These are phyloP conservation scores for Ceratocystiopsis brevicomis DNA, from an alignment of 2,329 filamentous ascomycete species.

Conservation along the genomic window DNA sequence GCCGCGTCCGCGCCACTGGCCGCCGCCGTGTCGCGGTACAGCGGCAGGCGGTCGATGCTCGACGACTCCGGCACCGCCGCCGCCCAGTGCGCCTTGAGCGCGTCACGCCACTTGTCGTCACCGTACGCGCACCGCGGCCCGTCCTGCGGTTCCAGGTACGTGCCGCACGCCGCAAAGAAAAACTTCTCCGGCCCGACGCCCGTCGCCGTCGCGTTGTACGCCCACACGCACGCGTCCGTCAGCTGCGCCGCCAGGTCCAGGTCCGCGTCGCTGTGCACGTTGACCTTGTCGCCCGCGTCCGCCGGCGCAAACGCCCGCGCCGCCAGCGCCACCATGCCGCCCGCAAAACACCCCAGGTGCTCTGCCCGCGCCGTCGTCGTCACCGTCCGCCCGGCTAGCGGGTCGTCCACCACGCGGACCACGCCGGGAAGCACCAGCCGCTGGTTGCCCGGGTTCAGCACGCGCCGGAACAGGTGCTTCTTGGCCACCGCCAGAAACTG, in stretches of 20 bases:
- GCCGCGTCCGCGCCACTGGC: conserved; percentile 9
- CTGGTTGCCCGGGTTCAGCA: conserved; percentile 17
- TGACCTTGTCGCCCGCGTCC: conserved; percentile 18
- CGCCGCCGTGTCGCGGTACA: background rate
- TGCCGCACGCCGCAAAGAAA: conserved; percentile 23
- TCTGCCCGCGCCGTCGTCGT: conserved; percentile 21
- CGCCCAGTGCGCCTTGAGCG: conserved; percentile 9
- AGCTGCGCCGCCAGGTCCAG: conserved; percentile 37
- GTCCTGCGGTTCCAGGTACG: conserved; percentile 8
- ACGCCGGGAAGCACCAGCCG: conserved; percentile 31
- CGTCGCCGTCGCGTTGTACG: conserved; percentile 35
- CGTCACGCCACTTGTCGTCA: conserved; percentile 11
- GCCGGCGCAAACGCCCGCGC: conserved; percentile 32
- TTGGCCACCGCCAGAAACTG: conserved; percentile 17
- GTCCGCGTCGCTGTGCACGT: conserved; percentile 28
- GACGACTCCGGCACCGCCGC: background rate
- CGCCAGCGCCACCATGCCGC: conserved; percentile 46
- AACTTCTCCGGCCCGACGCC: conserved; percentile 46
- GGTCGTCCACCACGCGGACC: conserved; percentile 14
- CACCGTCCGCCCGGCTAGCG: conserved; percentile 10
- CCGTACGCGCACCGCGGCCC: conserved; percentile 11
- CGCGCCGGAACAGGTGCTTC: conserved; percentile 21
- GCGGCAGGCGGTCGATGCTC: background rate
- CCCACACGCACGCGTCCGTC: conserved; percentile 46
- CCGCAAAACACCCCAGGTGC: conserved; percentile 43